phyloP scores from a whole-genome alignment of 306 rosid species.

The Astragalus membranaceus region DNA sequence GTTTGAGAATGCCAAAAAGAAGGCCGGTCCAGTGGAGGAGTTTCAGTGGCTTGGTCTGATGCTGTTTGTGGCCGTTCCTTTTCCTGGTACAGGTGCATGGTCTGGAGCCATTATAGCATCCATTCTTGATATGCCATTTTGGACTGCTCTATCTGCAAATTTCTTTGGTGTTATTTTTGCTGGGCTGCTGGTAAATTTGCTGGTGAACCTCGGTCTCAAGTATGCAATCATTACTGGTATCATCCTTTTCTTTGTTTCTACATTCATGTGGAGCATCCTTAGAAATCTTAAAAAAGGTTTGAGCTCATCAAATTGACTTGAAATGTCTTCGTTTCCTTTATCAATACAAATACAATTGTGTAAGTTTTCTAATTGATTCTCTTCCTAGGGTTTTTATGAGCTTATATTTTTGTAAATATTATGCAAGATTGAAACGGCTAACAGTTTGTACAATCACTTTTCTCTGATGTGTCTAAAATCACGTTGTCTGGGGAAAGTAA shows the following conservation, averaged over 20 bases:
- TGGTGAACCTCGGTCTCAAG: slow-evolving; percentile 87
- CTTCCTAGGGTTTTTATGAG: background rate
- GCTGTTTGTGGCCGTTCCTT: slow-evolving; percentile 95
- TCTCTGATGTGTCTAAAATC: background rate
- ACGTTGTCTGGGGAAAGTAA: background rate
- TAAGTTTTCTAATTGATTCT: background rate
- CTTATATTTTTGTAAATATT: background rate
- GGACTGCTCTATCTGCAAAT: slow-evolving; percentile 78
- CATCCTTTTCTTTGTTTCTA: slow-evolving; percentile 71
- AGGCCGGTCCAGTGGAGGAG: slow-evolving; percentile 92
- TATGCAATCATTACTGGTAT: slow-evolving; percentile 66
- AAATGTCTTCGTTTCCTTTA: background rate
- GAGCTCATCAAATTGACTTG: slow-evolving; percentile 32
- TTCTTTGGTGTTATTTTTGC: slow-evolving; percentile 79
- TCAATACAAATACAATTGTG: background rate
- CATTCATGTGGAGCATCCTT: slow-evolving; percentile 91
- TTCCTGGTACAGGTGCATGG: slow-evolving; percentile 99
- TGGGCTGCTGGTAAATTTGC: slow-evolving; percentile 78
- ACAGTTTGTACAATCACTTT: background rate
- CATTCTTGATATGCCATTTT: slow-evolving; percentile 90
- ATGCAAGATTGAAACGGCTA: background rate
- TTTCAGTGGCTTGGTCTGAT: slow-evolving; percentile 96
- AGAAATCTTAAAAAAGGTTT: slow-evolving; percentile 43
- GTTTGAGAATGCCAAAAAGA: slow-evolving; percentile 70
- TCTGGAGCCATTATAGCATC: slow-evolving; percentile 84